Base-by-base conservation (phyloP, 768 basidiomycete genomes). In the Trametes villosa region DNA sequence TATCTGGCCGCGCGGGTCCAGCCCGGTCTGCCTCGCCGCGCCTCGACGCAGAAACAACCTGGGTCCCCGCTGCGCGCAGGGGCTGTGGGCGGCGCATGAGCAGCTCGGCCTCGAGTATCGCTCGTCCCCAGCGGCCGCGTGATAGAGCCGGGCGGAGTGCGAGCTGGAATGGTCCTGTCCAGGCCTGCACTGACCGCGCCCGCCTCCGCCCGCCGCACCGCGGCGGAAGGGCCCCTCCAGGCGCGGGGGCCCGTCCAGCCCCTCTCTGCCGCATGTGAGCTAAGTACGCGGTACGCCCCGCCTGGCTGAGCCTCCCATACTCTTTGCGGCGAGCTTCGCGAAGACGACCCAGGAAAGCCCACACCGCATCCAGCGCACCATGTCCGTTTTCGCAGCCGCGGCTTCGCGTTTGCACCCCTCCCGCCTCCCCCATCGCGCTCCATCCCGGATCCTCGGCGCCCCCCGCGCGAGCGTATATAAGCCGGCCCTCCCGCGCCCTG, bases 241-340 rank as follows among this genome's bases (percentile, higher is more conserved):
- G 12, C 36, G 36, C 54, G 22, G 34, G 33, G 7, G 5, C 17
- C 15, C 33, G 36, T 18, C 47, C 36, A 49, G 56, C 56, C 56
- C 56, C 47, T 50, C 47, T 40, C n/a, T 36, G 5, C 46, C 30
- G 2, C 56, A 57, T 57, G 56, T 57, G 56, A 49, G 47, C 56
- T 57, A 50, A 46, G 15, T 40, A 49, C 22, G 20, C 29, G 20
- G 46, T 47, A 26, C 26, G 24, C 7, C 8, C 47, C 56, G 29
- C n/a, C 20, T 18, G 13, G 56, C 29, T 27, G 56, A 29, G 36
- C 9, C 55, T 40, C 17, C 30, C 11, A 44, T 55, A 33, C 53
- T 47, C 17, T 18, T 53, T 50, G 18, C 29, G 47, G 59, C 22
- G 22, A 3, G 17, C 46, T 55, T 55, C 59, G 33, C 52, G 44